These are phyloP conservation scores for Dictyostelium gargantuum DNA, from an alignment of 208 protist species.

Conservation along the genomic window DNA sequence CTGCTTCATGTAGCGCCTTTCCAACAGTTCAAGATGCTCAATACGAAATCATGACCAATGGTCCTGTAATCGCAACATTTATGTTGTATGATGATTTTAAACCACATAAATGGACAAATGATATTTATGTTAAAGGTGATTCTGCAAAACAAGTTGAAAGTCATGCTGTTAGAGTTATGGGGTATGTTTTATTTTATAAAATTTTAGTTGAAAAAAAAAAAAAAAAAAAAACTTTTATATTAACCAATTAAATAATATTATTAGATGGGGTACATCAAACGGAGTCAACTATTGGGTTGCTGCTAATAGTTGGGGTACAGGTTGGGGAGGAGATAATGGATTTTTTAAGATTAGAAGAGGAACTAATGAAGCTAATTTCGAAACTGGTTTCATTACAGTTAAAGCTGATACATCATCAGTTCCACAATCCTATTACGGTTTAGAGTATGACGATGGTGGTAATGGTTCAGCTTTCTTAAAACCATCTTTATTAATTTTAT, in stretches of 20 bases:
- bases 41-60: conserved; percentile 47
- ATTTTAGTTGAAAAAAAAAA: too few relatives aligned
- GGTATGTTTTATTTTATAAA: background rate
- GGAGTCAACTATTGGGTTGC: conserved; percentile 64
- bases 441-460: background rate
- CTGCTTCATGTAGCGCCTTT: background rate
- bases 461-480: background rate
- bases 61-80: conserved; percentile 48
- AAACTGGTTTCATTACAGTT: background rate
- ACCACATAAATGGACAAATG: background rate
- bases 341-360: conserved; percentile 69
- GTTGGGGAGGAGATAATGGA: conserved; percentile 58
- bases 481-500: background rate
- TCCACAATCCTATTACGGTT: background rate
- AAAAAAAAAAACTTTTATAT: too few relatives aligned
- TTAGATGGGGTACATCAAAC: conserved; percentile 63
- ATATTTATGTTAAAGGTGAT: background rate
- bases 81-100: conserved; percentile 19
- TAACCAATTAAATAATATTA: too few relatives aligned
- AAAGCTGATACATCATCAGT: background rate
- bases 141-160: background rate
- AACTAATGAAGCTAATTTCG: conserved; percentile 61
- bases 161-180: conserved; percentile 34
- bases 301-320: conserved; percentile 70
- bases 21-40: background rate